Conservation (phyloP, 306 rosid genomes). For the Medicago lupulina region DNA sequence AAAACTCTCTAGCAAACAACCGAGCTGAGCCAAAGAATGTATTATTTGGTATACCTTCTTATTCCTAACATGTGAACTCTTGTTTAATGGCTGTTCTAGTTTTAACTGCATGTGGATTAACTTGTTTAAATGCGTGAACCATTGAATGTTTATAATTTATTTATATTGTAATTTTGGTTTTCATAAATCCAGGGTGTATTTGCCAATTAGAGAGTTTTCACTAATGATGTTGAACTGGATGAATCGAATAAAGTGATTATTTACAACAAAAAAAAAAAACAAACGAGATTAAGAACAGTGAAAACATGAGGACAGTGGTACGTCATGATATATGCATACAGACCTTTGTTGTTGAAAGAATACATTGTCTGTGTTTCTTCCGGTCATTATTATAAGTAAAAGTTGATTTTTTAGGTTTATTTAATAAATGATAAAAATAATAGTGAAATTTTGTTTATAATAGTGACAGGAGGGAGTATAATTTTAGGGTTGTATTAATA, state of each 20-base stretch:
- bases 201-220: not conserved
- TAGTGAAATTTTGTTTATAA: too few relatives aligned
- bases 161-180: not conserved
- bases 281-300: not conserved
- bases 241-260: too few relatives aligned
- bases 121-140: not conserved
- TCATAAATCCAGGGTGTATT: not conserved
- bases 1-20: not conserved
- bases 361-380: too few relatives aligned
- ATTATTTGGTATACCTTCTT: not conserved
- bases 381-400: too few relatives aligned
- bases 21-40: not conserved
- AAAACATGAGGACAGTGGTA: not conserved
- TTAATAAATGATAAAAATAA: too few relatives aligned
- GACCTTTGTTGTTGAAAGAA: not conserved
- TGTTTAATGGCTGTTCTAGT: not conserved
- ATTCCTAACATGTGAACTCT: not conserved
- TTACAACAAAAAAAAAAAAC: too few relatives aligned
- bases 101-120: conserved; percentile 13
- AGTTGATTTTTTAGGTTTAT: too few relatives aligned
- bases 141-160: not conserved
- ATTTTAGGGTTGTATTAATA: too few relatives aligned
- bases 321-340: not conserved
- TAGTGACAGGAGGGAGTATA: too few relatives aligned
- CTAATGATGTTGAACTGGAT: too few relatives aligned